Evolutionary conservation across 1,284 basidiomycete species (phyloP), one percentile per base, ranked within the genome.

Genomic region (Ceraceosorus guamensis): DNA sequence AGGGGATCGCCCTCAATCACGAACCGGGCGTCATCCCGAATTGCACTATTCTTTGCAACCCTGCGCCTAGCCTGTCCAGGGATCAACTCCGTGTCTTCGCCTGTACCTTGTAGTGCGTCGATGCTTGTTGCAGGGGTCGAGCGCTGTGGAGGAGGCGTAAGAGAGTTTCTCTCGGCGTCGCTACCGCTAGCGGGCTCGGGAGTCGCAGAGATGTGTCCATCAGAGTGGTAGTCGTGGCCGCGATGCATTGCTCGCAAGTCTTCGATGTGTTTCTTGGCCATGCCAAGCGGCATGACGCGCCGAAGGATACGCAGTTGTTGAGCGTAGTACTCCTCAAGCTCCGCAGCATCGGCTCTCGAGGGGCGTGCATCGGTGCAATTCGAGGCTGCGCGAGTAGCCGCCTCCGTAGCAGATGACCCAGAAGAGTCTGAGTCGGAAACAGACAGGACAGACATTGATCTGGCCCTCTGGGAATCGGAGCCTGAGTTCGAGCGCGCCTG

Each of bases 181-280:
- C 37, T 41, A 14, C 32, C 14, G 16, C 37, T 33, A 30, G 31
- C 32, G 31, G 35, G 55, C 6, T 59, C 56, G 0, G 67, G 64
- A 4, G 63, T 60, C 10, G 59, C 61, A 14, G 60, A 65, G 45
- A 59, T 31, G 35, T 64, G 65, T 0, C 67, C 67, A 16, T 68
- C 63, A 1, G 68, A 66, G 46, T 70, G 66, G 49, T 71, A 68
- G 1, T 62, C 62, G n/a, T 69, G 65, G n/a, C 69, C 70, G 34
- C 68, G 66, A 4, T 69, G 61, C 73, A 75, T 75, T 3, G 66
- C 66, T 14, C 64, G 63, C 5, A 74, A 52, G 48, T 75, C 73
- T 11, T 67, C 66, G 32, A 75, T 74, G 56, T 71, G 66, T 48
- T 63, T 62, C 34, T 66, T 63, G 14, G 73, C 73, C 65, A 67